A percentile compares a stretch with the other conserved stretches of the same genome.
These are phyloP conservation scores for Xylariomycetidae sp. DNA, from an alignment of 2,329 filamentous ascomycete genomes.

Conservation along the genomic window DNA sequence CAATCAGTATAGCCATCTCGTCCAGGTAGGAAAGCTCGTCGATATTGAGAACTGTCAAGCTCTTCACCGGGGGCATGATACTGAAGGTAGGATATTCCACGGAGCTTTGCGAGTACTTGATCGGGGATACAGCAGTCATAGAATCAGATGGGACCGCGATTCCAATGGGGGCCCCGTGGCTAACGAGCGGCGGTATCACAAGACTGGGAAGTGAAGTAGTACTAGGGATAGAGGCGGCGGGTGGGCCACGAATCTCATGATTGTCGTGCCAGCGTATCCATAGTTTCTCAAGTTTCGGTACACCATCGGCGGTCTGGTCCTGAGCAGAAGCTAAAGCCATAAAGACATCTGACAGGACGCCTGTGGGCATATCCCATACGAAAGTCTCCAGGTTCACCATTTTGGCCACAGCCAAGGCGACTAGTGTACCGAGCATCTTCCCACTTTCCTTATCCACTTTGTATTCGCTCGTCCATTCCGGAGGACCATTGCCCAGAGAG, in stretches of 20 bases:
- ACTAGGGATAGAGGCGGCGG: conserved; percentile 35
- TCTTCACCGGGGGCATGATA: conserved; percentile 68
- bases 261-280: conserved; percentile 86
- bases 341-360: conserved; percentile 76
- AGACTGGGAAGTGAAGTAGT: conserved; percentile 21
- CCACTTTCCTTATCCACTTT: conserved; percentile 77
- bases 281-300: conserved; percentile 64
- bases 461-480: conserved; percentile 76
- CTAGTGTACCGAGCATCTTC: conserved; percentile 83
- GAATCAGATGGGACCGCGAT: conserved; percentile 21
- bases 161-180: conserved; percentile 11
- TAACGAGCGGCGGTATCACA: conserved; percentile 10
- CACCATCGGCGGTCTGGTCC: conserved; percentile 52
- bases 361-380: conserved; percentile 86
- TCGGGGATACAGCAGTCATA: conserved; percentile 32
- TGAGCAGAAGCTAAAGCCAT: conserved; percentile 69
- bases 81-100: conserved; percentile 80
- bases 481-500: conserved; percentile 75
- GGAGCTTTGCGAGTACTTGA: conserved; percentile 47
- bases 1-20: conserved; percentile 74
- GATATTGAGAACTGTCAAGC: conserved; percentile 72
- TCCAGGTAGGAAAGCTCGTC: conserved; percentile 80
- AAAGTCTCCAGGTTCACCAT: conserved; percentile 82
- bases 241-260: too few species aligned
- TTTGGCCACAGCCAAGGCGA: conserved; percentile 71